Percentiles rank a stretch among this genome's conserved stretches.
These are phyloP conservation scores for Plantago coronopus DNA, from an alignment of 305 asterid genomes.

Conservation along the genomic window DNA sequence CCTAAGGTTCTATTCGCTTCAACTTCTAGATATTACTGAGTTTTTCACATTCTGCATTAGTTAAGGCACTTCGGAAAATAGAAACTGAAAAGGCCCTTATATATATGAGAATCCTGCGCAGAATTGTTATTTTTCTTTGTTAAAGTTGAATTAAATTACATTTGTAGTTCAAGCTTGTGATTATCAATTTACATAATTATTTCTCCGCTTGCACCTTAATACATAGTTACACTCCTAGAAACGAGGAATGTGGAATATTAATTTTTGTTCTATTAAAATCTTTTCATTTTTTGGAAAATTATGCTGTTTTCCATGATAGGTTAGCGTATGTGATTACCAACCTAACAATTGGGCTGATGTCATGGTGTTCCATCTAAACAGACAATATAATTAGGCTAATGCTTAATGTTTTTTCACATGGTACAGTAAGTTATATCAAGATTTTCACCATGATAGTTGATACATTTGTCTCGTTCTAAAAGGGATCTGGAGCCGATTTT, in stretches of 20 bases:
- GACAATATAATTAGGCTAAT: background rate
- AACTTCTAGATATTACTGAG: background rate
- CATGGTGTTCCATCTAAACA: background rate
- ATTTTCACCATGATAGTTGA: background rate
- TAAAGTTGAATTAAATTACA: no score
- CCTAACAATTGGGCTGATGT: background rate
- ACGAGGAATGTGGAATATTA: background rate
- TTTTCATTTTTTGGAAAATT: background rate
- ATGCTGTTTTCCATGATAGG: background rate
- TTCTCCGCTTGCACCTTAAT: no score
- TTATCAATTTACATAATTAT: no score
- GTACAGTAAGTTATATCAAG: background rate
- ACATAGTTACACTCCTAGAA: no score
- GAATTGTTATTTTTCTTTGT: no score
- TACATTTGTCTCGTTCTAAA: constrained; percentile 23
- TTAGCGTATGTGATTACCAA: background rate
- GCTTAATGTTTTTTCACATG: background rate
- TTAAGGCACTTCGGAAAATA: no score
- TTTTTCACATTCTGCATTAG: background rate
- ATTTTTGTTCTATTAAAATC: background rate
- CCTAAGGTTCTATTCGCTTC: constrained; percentile 40
- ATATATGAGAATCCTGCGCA: no score
- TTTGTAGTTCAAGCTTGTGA: no score
- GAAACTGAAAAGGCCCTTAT: no score
- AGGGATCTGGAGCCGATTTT: constrained; percentile 87